These are phyloP conservation scores for Rhynchospora breviuscula DNA, from an alignment of 176 grass and related monocot genomes.

Conservation along the genomic window DNA sequence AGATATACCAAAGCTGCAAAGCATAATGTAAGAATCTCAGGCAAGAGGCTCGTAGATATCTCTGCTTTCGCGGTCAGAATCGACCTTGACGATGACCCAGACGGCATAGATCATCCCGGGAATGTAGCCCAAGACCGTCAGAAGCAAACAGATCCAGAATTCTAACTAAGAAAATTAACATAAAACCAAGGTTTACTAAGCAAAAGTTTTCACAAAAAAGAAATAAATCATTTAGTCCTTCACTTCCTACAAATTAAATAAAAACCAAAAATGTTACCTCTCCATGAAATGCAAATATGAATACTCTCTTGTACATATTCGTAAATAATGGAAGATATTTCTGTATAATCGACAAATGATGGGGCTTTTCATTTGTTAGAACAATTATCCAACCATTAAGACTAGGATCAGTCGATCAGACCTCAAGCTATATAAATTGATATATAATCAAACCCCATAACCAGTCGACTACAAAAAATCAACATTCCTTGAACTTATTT, in stretches of 20 bases:
- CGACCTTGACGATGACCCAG: slow-evolving; percentile 44
- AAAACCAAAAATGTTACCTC: background rate
- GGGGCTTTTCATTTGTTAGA: background rate
- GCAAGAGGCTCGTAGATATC: slow-evolving; percentile 40
- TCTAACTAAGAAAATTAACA: slow-evolving; percentile 37
- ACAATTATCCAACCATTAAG: background rate
- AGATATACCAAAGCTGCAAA: background rate
- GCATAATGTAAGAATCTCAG: slow-evolving; percentile 21
- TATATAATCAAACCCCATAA: background rate
- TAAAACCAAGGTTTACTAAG: background rate
- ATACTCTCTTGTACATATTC: background rate
- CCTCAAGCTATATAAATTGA: background rate
- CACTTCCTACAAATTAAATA: background rate
- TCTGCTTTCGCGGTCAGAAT: slow-evolving; percentile 17
- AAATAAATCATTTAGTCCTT: background rate
- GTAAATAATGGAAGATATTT: background rate
- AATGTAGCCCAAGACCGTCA: slow-evolving; percentile 57
- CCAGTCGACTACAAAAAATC: background rate
- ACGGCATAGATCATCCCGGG: slow-evolving; percentile 66
- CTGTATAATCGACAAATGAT: background rate
- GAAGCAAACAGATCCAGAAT: slow-evolving; percentile 67
- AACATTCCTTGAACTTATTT: background rate
- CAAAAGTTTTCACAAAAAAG: background rate
- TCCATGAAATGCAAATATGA: background rate
- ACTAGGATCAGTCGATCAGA: background rate